Evolutionary conservation across 106 monocot genomes (phyloP).

Genomic region (Allium fistulosum): DNA sequence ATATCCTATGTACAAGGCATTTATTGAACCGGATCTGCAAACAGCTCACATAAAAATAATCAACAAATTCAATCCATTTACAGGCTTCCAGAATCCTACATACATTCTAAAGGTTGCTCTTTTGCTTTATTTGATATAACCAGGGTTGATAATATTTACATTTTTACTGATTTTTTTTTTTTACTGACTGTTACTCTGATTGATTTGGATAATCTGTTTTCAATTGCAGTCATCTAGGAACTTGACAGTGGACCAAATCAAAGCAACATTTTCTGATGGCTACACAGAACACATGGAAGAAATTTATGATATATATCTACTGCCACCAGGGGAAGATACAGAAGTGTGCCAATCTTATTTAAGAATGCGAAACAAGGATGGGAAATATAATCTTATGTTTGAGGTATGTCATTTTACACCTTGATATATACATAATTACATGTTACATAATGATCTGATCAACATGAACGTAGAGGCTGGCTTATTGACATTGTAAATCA

Average conservation of each 20-base stretch:
- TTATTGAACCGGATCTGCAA: constrained; percentile 88
- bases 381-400: constrained; percentile 98
- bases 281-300: constrained; percentile 73
- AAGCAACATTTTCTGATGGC: constrained; percentile 58
- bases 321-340: constrained; percentile 98
- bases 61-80: constrained; percentile 94
- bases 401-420: constrained; percentile 42
- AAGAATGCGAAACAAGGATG: constrained; percentile 96
- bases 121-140: constrained; percentile 9
- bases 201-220: too few relatives aligned
- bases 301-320: constrained; percentile 91
- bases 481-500: neutral
- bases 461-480: neutral
- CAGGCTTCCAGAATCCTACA: constrained; percentile 89
- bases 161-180: too few relatives aligned
- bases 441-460: neutral
- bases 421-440: neutral
- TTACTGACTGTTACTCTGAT: too few relatives aligned
- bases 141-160: too few relatives aligned
- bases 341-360: constrained; percentile 96
- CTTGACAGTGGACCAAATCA: constrained; percentile 62
- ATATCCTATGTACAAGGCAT: constrained; percentile 99
- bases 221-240: constrained; percentile 54
- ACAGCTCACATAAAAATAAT: constrained; percentile 92
- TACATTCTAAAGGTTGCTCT: constrained; percentile 77